A percentile compares a stretch with the other conserved stretches of the same genome.
phyloP scores from a whole-genome alignment of 495 filamentous ascomycete genomes.

The Tetracladium setigerum region DNA sequence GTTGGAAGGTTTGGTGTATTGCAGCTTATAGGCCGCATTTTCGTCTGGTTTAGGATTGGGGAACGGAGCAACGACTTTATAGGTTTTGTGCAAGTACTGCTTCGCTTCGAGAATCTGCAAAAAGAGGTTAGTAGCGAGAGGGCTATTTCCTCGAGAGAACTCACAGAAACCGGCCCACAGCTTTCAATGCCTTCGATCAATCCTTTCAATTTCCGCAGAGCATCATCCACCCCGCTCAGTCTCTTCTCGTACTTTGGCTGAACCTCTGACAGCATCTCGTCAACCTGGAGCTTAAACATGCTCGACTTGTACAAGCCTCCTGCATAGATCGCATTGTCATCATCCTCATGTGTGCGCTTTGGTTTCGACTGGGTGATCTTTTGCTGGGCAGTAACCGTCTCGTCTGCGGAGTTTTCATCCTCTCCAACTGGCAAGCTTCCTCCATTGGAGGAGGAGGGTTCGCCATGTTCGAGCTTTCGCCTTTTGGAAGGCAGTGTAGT shows the following conservation, averaged over 20 bases:
- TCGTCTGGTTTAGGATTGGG: conserved; percentile 66
- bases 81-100: conserved; percentile 53
- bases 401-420: background rate
- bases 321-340: conserved; percentile 16
- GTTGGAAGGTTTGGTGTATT: conserved; percentile 65
- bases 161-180: conserved; percentile 47
- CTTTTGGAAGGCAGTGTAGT: conserved; percentile 29
- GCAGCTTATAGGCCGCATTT: conserved; percentile 71
- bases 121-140: background rate
- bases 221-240: conserved; percentile 55
- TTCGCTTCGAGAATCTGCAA: conserved; percentile 57
- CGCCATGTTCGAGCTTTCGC: conserved; percentile 37
- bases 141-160: conserved; percentile 10
- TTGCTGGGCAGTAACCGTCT: background rate
- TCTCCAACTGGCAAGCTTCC: conserved; percentile 19
- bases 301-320: conserved; percentile 49
- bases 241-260: conserved; percentile 60
- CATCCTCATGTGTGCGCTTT: conserved; percentile 6
- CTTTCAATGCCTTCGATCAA: conserved; percentile 62
- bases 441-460: background rate
- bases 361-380: background rate
- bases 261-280: conserved; percentile 69
- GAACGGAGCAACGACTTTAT: conserved; percentile 68
- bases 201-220: conserved; percentile 62
- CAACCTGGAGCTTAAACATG: conserved; percentile 80